Percentiles rank a stretch among this genome's conserved stretches.
phyloP scores from a whole-genome alignment of 495 filamentous ascomycete species.

The Tuber magnatum region DNA sequence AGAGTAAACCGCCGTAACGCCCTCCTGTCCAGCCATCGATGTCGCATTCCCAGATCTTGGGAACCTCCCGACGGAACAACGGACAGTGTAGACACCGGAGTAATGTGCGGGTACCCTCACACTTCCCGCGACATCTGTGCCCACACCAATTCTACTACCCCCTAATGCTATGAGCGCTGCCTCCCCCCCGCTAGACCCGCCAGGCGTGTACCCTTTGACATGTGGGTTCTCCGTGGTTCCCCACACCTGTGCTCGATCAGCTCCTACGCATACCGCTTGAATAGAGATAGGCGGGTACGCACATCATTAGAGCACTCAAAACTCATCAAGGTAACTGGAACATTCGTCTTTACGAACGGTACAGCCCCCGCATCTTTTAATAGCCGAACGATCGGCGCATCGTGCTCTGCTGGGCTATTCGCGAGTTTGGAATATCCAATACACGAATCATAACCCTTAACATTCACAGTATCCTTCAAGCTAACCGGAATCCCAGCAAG shows the following conservation, averaged over 20 bases:
- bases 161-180: slow-evolving; percentile 76
- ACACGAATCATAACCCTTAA: slow-evolving; percentile 78
- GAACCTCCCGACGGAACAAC: slow-evolving; percentile 95
- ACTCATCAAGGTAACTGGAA: slow-evolving; percentile 83
- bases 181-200: slow-evolving; percentile 88
- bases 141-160: slow-evolving; percentile 83
- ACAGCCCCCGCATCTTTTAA: slow-evolving; percentile 91
- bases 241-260: slow-evolving; percentile 33
- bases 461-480: slow-evolving; percentile 78
- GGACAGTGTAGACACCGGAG: slow-evolving; percentile 78
- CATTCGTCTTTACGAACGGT: slow-evolving; percentile 90
- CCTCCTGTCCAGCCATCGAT: slow-evolving; percentile 92
- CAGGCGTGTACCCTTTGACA: slow-evolving; percentile 73
- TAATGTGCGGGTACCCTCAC: slow-evolving; percentile 86
- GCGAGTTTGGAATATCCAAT: slow-evolving; percentile 74
- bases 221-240: slow-evolving; percentile 79
- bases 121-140: slow-evolving; percentile 88
- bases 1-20: slow-evolving; percentile 71
- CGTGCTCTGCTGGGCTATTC: slow-evolving; percentile 55
- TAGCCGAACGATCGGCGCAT: slow-evolving; percentile 68
- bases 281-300: slow-evolving; percentile 43
- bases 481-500: slow-evolving; percentile 84
- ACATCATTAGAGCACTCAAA: slow-evolving; percentile 92
- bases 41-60: slow-evolving; percentile 77
- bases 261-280: neutral